These are phyloP conservation scores for Ustilago xerochloae DNA, from an alignment of 1,284 basidiomycete genomes.

Conservation along the genomic window DNA sequence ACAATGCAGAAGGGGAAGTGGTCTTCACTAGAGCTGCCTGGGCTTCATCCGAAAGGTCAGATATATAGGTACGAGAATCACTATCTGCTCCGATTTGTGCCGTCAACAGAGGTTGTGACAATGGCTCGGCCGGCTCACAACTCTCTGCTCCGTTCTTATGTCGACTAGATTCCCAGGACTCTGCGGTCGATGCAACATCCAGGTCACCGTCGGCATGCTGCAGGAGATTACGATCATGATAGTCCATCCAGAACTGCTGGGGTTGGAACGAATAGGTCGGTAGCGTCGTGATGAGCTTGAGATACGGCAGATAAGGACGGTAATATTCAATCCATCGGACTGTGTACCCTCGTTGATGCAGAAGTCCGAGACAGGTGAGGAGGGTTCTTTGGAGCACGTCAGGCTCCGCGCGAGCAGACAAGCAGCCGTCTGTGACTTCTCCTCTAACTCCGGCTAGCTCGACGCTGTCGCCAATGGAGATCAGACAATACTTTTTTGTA, in stretches of 20 bases:
- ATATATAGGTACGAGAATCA: not conserved
- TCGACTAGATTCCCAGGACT: not conserved
- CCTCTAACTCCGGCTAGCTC: not conserved
- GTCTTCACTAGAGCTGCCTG: not conserved
- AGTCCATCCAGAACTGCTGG: conserved; percentile 48
- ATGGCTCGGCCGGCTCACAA: not conserved
- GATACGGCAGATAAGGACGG: conserved; percentile 15
- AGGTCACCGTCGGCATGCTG: not conserved
- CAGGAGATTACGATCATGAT: conserved; percentile 49
- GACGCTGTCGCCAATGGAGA: conserved; percentile 7
- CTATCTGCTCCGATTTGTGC: conserved; percentile 6
- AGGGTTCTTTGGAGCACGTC: conserved; percentile 7
- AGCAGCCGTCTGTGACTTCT: not conserved
- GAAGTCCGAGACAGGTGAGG: conserved; percentile 1
- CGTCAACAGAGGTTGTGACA: conserved; percentile 14
- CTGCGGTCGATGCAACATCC: not conserved
- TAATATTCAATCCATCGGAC: conserved; percentile 36
- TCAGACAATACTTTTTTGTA: not conserved
- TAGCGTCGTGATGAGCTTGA: conserved; percentile 15
- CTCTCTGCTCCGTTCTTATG: not conserved
- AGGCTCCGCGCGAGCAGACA: not conserved
- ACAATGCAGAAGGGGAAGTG: not conserved
- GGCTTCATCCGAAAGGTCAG: conserved; percentile 6
- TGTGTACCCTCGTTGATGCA: conserved; percentile 30
- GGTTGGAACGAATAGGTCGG: conserved; percentile 46